Evolutionary conservation across 2,329 filamentous ascomycete species (phyloP), one percentile per base, ranked within the genome.

Genomic region (Ascosphaera aggregata): DNA sequence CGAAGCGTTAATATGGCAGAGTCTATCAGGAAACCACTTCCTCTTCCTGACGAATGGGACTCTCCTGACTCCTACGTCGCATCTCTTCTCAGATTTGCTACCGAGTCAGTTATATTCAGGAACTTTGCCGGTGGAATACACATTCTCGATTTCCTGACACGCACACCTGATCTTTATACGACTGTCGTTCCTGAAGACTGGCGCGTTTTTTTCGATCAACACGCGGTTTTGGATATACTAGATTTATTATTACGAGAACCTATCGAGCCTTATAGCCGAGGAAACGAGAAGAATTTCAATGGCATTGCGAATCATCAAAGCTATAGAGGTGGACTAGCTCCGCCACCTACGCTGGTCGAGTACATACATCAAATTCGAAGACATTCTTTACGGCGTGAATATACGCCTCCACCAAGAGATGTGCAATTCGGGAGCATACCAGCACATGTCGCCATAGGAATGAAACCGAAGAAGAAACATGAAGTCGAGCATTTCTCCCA

Each of bases 51-150:
- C 38, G 69, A 71, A 48, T 94, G 86, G 63, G 53, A 62, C 30
- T 71, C 70, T 35, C 60, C 73, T 4, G 80, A 93, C 37, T 68
- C 73, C 39, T 98, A 93, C 55, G 69, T 93, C 37, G 65, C 80
- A 18, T 74, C 73, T 15, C 69, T 95, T 9, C 65, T 95, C 18
- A 54, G 71, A 16, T 93, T 95, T 49, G 70, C 75, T 1, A 73
- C 73, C 4, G 73, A 72, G 2, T 80, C 78, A 36, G 69, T 76
- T 40, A 64, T 82, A 1, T 84, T 94, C 48, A 78, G 81, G 46
- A 81, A 80, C 18, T 66, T 98, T n/a, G 93, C 84, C 52, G 89
- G 89, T 40, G 85, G 86, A n/a, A 80, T 95, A 1, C 89, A 98
- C 53, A 85, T 98, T 44, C 67, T 95, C 41, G 89, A 98, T 55